These are phyloP conservation scores for Quercus dentata DNA, from an alignment of 306 rosid genomes.

Conservation along the genomic window DNA sequence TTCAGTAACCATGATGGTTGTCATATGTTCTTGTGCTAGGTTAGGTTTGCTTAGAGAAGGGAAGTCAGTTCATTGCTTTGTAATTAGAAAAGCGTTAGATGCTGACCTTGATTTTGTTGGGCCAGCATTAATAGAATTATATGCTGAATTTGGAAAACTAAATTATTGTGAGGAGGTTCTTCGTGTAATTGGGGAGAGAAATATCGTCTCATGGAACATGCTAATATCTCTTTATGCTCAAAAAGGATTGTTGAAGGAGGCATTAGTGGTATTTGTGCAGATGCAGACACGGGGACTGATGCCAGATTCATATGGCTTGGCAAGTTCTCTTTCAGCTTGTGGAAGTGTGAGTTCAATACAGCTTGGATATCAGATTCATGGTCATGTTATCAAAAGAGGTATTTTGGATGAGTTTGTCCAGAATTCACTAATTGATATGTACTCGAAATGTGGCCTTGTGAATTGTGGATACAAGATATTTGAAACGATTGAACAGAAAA, in stretches of 20 bases:
- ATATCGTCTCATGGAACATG: conserved; percentile 60
- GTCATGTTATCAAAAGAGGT: conserved; percentile 66
- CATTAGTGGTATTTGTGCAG: conserved; percentile 47
- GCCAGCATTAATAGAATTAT: conserved; percentile 66
- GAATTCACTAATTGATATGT: conserved; percentile 83
- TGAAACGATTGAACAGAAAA: conserved; percentile 30
- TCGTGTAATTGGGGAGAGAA: conserved; percentile 34
- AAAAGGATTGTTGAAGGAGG: conserved; percentile 51
- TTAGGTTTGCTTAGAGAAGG: conserved; percentile 67
- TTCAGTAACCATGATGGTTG: conserved; percentile 54
- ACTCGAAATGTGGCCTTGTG: conserved; percentile 74
- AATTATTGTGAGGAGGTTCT: conserved; percentile 51
- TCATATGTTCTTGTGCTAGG: conserved; percentile 62
- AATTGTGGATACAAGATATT: conserved; percentile 59
- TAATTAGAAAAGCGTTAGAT: conserved; percentile 53
- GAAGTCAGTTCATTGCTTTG: conserved; percentile 70
- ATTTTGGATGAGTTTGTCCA: conserved; percentile 62
- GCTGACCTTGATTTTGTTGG: conserved; percentile 49
- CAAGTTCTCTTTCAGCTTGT: conserved; percentile 78
- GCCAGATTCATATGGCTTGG: conserved; percentile 75
- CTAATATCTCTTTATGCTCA: conserved; percentile 60
- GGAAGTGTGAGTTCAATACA: conserved; percentile 55
- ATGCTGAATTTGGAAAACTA: conserved; percentile 50
- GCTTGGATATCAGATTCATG: conserved; percentile 71
- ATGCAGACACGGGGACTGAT: conserved; percentile 53